Evolutionary conservation across 352 stramenopile genomes (phyloP).

Genomic region (Phytophthora pini): DNA sequence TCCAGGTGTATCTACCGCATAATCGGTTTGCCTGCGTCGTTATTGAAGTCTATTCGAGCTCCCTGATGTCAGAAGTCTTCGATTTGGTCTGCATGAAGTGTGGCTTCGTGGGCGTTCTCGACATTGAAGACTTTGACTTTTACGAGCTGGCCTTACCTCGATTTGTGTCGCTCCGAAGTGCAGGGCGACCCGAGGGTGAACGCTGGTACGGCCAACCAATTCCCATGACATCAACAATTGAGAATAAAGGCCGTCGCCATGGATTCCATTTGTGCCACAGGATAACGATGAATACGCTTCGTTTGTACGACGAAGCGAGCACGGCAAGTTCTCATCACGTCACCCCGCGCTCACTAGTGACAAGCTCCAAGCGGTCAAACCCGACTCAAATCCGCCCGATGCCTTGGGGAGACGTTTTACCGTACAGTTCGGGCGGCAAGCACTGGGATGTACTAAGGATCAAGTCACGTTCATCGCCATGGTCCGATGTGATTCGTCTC

Average conservation of each 20-base stretch:
- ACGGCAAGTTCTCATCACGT: slow-evolving; percentile 86
- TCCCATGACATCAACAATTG: slow-evolving; percentile 62
- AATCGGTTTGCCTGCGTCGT: slow-evolving; percentile 88
- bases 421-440: slow-evolving; percentile 76
- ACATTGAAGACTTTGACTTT: slow-evolving; percentile 86
- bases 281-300: slow-evolving; percentile 88
- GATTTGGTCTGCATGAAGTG: slow-evolving; percentile 79
- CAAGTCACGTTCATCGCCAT: slow-evolving; percentile 75
- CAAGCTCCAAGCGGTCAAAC: slow-evolving; percentile 79
- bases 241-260: slow-evolving; percentile 65
- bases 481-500: slow-evolving; percentile 86
- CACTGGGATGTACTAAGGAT: slow-evolving; percentile 88
- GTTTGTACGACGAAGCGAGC: slow-evolving; percentile 87
- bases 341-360: slow-evolving; percentile 75
- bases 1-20: slow-evolving; percentile 87
- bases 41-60: slow-evolving; percentile 62
- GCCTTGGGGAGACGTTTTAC: slow-evolving; percentile 78
- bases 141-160: slow-evolving; percentile 83
- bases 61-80: slow-evolving; percentile 78
- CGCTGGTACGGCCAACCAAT: slow-evolving; percentile 85
- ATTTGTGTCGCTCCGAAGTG: slow-evolving; percentile 87
- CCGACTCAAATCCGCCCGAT: slow-evolving; percentile 82
- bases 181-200: slow-evolving; percentile 82
- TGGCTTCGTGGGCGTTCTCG: slow-evolving; percentile 73
- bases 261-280: slow-evolving; percentile 89